These are phyloP conservation scores for Starmerella bacillaris DNA, from an alignment of 805 yeast species.

Conservation along the genomic window DNA sequence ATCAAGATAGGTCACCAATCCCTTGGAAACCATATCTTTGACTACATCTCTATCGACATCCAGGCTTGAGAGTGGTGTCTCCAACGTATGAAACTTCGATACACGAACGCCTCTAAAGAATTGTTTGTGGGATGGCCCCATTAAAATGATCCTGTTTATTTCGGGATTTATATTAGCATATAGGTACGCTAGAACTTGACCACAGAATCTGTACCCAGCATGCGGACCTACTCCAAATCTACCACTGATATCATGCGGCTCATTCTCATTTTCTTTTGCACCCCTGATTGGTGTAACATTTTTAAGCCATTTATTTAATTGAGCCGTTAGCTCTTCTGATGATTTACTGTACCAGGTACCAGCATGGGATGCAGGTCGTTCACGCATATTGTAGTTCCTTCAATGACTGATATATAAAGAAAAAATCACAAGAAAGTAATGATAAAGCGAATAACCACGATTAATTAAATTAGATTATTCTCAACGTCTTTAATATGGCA, in stretches of 20 bases:
- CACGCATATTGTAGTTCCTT: no score
- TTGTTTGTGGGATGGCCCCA: conserved; percentile 90
- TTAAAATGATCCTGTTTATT: conserved; percentile 47
- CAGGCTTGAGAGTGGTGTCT: conserved; percentile 69
- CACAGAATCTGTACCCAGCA: conserved; percentile 82
- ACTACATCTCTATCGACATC: conserved; percentile 38
- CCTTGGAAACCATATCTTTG: background rate
- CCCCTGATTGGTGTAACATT: background rate
- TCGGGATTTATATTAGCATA: conserved; percentile 50
- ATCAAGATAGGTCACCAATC: conserved; percentile 15
- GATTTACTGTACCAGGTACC: conserved; percentile 72
- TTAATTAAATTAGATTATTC: no score
- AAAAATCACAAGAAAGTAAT: no score
- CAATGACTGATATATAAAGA: no score
- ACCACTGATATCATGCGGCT: background rate
- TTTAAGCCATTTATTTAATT: conserved; percentile 33
- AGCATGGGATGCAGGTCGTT: conserved; percentile 62
- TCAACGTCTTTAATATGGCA: no score
- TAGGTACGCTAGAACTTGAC: conserved; percentile 57
- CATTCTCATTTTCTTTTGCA: background rate
- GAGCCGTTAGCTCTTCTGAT: conserved; percentile 28
- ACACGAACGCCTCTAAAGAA: conserved; percentile 48
- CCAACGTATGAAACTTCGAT: conserved; percentile 38
- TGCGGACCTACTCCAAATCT: conserved; percentile 49
- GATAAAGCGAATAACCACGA: no score